A percentile compares a stretch with the other conserved stretches of the same genome.
Conservation (phyloP, 176 grass and related monocot genomes). For the bread wheat (Triticum aestivum) region IWGSC_CS_RefSeq_v2.1 NC_057798.1:648590063-648590562, state of each 20-base stretch:
- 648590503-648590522: conserved; percentile 38
- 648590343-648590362: conserved; percentile 57
- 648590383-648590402: conserved; percentile 48
- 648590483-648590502: neutral
- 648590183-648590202: neutral
- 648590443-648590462: neutral
- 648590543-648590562: conserved; percentile 55
- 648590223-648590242: conserved; percentile 35
- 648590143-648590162: conserved; percentile 33
- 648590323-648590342: conserved; percentile 1
- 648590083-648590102: conserved; percentile 34
- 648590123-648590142: conserved; percentile 32
- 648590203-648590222: conserved; percentile 49
- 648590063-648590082: conserved; percentile 18
- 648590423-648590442: conserved; percentile 77
- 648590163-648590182: conserved; percentile 60
- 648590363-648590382: conserved; percentile 74
- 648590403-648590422: conserved; percentile 77
- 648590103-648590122: no score
- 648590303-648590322: conserved; percentile 17
- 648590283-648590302: neutral
- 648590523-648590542: conserved; percentile 52
- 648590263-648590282: neutral
- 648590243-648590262: conserved; percentile 26
- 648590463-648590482: neutral